Evolutionary conservation across 352 stramenopile species (phyloP).

Genomic region (Pythium periplocum): DNA sequence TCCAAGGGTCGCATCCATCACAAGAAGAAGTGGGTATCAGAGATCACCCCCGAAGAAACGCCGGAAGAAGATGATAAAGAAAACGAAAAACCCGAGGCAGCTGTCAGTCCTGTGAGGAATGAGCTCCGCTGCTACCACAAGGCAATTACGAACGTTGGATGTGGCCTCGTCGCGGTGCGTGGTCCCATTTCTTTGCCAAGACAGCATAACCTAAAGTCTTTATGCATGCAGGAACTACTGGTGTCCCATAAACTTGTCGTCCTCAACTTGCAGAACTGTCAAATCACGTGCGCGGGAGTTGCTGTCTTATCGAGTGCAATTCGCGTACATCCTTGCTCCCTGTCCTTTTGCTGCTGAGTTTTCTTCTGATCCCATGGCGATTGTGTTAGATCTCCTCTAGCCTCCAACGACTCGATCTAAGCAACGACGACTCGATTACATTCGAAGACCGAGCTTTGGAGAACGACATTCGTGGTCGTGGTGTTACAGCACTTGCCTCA

Average conservation of each 20-base stretch:
- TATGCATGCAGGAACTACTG: constrained; percentile 16
- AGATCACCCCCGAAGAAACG: background rate
- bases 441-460: constrained; percentile 18
- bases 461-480: constrained; percentile 27
- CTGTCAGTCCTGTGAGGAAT: too few relatives aligned
- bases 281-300: constrained; percentile 35
- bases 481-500: constrained; percentile 20
- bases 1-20: too few relatives aligned
- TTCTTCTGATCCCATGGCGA: too few relatives aligned
- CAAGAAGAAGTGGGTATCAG: constrained; percentile 5
- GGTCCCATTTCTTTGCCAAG: background rate
- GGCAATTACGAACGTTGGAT: constrained; percentile 21
- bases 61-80: background rate
- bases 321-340: constrained; percentile 11
- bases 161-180: constrained; percentile 18
- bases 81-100: background rate
- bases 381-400: background rate
- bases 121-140: constrained; percentile 13
- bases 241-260: constrained; percentile 12
- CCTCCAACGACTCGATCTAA: constrained; percentile 28
- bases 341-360: too few relatives aligned
- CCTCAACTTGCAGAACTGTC: constrained; percentile 33
- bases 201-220: too few relatives aligned
- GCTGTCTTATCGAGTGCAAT: constrained; percentile 37
- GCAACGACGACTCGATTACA: constrained; percentile 25